Evolutionary conservation across 2,329 filamentous ascomycete species (phyloP), one percentile per base, ranked within the genome.

Genomic region (Truncatella angustata): DNA sequence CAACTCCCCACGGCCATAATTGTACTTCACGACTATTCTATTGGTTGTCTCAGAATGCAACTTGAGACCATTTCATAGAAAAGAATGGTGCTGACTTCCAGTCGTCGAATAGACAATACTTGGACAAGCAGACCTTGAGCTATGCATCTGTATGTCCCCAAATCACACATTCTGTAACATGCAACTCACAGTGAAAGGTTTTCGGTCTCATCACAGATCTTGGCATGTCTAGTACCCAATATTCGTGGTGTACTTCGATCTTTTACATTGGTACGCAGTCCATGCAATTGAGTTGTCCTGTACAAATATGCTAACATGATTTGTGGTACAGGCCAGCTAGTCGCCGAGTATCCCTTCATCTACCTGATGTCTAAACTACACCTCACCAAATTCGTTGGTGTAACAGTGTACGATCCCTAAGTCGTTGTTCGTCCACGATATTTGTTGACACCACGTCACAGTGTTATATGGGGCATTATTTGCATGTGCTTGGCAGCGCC

Each of bases 281-380:
- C 24, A 10, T 1, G 14, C 5, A 14, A 34, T 35, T 28, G n/a
- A 12, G 18, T 5, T 14, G 3, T 5, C 10, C 28, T 18, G 16
- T 14, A 26, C 14, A 5, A 1, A 28, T 44, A 56, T 58, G 39
- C 49, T 61, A 37, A 34, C 51, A 68, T 71, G 9, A 10, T n/a
- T 7, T 34, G 4, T 36, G 14, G n/a, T 34, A 6, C 14, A 49
- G 46, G 46, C 5, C 73, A 77, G 55, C 64, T 76, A 7, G 70
- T 76, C 2, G 70, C 75, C 0, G 76, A 78, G 54, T 77, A 73
- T 51, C 76, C 76, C 1, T 76, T 74, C 52, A 76, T 77, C 45
- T 79, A 78, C 56, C 62, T 80, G 10, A 80, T 80, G 76, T 73
- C 69, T 30, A 66, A 71, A 4, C 65, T 80, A 4, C 74, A 70